A percentile compares a stretch with the other conserved stretches of the same genome.
phyloP scores from a whole-genome alignment of 108 stramenopile species.

The Discostella pseudostelligera region DNA sequence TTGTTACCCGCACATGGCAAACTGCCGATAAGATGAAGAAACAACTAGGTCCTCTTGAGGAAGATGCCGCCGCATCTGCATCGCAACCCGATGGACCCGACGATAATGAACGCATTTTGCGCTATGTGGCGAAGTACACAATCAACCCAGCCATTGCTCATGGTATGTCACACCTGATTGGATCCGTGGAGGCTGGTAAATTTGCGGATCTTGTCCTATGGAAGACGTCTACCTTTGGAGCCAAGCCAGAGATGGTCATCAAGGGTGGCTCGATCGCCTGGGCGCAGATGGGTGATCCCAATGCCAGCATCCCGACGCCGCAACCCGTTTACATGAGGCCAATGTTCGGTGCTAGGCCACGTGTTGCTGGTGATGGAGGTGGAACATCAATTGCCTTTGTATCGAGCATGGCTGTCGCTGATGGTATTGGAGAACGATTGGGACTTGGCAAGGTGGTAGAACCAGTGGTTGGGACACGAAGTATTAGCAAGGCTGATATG shows the following conservation, averaged over 20 bases:
- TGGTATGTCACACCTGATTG: constrained; percentile 92
- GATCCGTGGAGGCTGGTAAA: constrained; percentile 92
- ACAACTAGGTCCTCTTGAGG: constrained; percentile 87
- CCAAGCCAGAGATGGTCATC: constrained; percentile 96
- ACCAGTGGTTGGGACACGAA: constrained; percentile 74
- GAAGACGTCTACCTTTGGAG: constrained; percentile 94
- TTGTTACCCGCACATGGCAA: constrained; percentile 97
- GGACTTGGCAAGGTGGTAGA: constrained; percentile 82
- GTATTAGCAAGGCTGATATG: constrained; percentile 93
- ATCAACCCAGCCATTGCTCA: constrained; percentile 98
- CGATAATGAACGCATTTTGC: constrained; percentile 92
- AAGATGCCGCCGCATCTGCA: constrained; percentile 64
- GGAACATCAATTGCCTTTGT: constrained; percentile 83
- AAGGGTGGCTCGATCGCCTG: constrained; percentile 95
- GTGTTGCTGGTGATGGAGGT: constrained; percentile 53
- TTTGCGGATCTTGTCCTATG: constrained; percentile 94
- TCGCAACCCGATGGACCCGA: constrained; percentile 49
- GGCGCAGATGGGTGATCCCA: constrained; percentile 98
- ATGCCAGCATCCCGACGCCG: constrained; percentile 95
- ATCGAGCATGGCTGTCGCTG: constrained; percentile 63
- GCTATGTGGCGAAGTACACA: constrained; percentile 98
- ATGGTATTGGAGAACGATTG: constrained; percentile 53
- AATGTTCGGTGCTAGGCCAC: constrained; percentile 87
- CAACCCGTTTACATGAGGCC: constrained; percentile 97
- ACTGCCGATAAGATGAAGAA: constrained; percentile 98